These are phyloP conservation scores for Pseudogymnoascus sp. DNA, from an alignment of 2,329 filamentous ascomycete species.

Conservation along the genomic window DNA sequence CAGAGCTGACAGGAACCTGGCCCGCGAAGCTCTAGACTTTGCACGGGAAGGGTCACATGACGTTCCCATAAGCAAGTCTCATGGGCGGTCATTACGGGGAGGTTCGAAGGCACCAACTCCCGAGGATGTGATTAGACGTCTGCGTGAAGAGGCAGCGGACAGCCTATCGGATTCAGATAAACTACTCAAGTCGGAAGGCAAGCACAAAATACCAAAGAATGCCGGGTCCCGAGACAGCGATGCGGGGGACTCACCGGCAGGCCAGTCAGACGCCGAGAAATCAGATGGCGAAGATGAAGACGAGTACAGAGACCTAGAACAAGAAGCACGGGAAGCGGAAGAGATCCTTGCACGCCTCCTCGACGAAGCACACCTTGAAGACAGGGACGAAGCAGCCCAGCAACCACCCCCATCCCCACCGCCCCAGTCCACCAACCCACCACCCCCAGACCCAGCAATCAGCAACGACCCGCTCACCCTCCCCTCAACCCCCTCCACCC, in stretches of 20 bases:
- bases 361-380: slow-evolving; percentile 24
- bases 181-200: neutral
- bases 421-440: neutral
- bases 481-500: slow-evolving; percentile 18
- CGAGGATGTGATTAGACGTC: neutral
- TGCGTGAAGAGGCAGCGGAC: neutral
- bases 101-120: neutral
- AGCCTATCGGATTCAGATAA: neutral
- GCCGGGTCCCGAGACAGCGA: neutral
- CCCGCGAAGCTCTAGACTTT: neutral
- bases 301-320: slow-evolving; percentile 30
- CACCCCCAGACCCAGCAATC: slow-evolving; percentile 6
- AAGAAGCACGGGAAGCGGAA: slow-evolving; percentile 24
- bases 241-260: slow-evolving; percentile 26
- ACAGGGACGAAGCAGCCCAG: slow-evolving; percentile 10
- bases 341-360: slow-evolving; percentile 24
- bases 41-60: neutral
- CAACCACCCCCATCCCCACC: neutral
- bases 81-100: neutral
- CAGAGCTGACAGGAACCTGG: neutral
- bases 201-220: neutral
- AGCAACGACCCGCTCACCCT: slow-evolving; percentile 19
- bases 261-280: slow-evolving; percentile 34
- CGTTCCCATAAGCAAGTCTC: neutral
- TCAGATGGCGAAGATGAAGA: slow-evolving; percentile 30